Percentiles rank a stretch among this genome's conserved stretches.
These are phyloP conservation scores for Nemophila menziesii DNA, from an alignment of 257 asterid genomes.

Conservation along the genomic window DNA sequence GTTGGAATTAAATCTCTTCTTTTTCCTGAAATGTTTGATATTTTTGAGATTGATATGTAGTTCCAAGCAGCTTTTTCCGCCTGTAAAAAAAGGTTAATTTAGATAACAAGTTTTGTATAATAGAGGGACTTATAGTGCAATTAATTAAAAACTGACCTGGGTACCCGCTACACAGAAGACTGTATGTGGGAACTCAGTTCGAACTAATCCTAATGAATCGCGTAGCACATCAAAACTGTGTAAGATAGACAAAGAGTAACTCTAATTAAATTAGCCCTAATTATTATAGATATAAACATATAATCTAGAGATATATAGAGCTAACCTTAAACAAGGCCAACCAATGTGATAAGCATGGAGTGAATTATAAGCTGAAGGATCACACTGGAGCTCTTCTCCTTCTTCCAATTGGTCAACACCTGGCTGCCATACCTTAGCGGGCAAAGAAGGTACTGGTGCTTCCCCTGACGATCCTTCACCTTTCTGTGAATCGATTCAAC, in stretches of 20 bases:
- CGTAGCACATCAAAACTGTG: constrained; percentile 78
- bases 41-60: constrained; percentile 58
- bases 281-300: background rate
- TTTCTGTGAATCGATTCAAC: constrained; percentile 29
- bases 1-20: constrained; percentile 60
- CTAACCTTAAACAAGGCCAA: constrained; percentile 84
- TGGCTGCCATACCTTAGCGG: constrained; percentile 83
- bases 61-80: constrained; percentile 71
- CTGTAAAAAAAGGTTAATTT: constrained; percentile 18
- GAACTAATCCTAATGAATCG: constrained; percentile 74
- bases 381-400: constrained; percentile 92
- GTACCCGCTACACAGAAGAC: constrained; percentile 78
- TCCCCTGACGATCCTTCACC: constrained; percentile 39
- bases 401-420: constrained; percentile 80
- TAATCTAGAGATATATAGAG: background rate
- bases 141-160: constrained; percentile 35
- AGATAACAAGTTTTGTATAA: background rate
- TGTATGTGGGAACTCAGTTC: constrained; percentile 84
- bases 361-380: constrained; percentile 76
- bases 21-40: constrained; percentile 75
- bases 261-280: too few species aligned
- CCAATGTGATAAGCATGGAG: constrained; percentile 78
- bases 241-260: constrained; percentile 11
- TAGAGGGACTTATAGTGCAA: background rate
- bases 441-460: constrained; percentile 34